Evolutionary conservation across 441 rosid species (phyloP), one percentile per base, ranked within the genome.

Genomic region (Croton laevigatus): DNA sequence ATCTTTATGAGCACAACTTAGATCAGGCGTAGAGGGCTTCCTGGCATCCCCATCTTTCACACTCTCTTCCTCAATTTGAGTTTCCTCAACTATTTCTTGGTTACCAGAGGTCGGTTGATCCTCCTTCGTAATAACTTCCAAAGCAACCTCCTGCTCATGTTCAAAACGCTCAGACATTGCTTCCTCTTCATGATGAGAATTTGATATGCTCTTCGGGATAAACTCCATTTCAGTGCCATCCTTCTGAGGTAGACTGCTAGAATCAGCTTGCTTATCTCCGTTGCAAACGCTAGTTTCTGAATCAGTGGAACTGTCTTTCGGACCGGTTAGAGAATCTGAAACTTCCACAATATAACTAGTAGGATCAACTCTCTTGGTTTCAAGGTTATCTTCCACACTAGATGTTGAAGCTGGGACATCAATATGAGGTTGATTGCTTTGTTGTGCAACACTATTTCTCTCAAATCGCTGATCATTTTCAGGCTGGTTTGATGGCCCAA

Each of bases 341-440:
- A 79, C 59, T 66, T 86, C 86, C 61, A 78, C 37, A 8, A 71
- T 55, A 69, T 69, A 81, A 77, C 88, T 85, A 58, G 91, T 82
- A 40, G 89, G 88, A 82, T 90, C 92, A 8, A 89, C 87, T 73
- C 83, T 83, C 81, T 88, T 89, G 70, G 88, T 89, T 65, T 85
- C 91, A 58, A 81, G 91, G 79, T 71, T 83, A 66, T 88, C 88
- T 52, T 85, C 90, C 14, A 87, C 72, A 68, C 89, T 85, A 54
- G 85, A 79, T 42, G 84, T 77, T 49, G 92, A 89, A 67, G 81
- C 59, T 14, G 81, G 77, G 61, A 84, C 76, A 69, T 73, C 85
- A 36, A 71, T 68, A 10, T 68, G 81, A 12, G 79, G 67, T 49
- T 77, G 75, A 79, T 80, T 76, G 76, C 81, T 75, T 38, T 80